Evolutionary conservation across 352 stramenopile genomes (phyloP).

Genomic region (Phytopythium chamaehyphon): DNA sequence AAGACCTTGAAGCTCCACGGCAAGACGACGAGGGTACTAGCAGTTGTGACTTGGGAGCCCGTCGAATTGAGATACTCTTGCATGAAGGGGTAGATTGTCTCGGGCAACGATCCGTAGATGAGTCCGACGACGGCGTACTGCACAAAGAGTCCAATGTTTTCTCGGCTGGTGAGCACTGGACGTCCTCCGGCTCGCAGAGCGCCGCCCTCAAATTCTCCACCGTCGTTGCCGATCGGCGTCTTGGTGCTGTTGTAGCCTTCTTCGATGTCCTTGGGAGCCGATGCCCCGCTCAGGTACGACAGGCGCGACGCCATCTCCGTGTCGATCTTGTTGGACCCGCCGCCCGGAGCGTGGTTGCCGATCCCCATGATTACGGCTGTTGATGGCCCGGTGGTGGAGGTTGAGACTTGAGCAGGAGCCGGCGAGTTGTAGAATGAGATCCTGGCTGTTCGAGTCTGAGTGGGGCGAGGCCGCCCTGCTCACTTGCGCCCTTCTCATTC

Average conservation of each 20-base stretch:
- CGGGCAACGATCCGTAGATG: slow-evolving; percentile 38
- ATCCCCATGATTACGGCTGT: slow-evolving; percentile 10
- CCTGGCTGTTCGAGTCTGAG: slow-evolving; percentile 1
- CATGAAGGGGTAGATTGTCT: slow-evolving; percentile 51
- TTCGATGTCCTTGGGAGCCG: slow-evolving; percentile 20
- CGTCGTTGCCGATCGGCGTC: slow-evolving; percentile 13
- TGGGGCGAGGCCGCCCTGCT: too few relatives aligned
- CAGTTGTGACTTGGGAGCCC: slow-evolving; percentile 22
- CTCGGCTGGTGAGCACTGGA: slow-evolving; percentile 23
- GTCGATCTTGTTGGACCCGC: slow-evolving; percentile 15
- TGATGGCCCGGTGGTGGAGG: background rate
- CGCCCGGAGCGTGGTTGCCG: slow-evolving; percentile 1
- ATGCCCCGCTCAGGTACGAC: slow-evolving; percentile 27
- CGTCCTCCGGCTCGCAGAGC: slow-evolving; percentile 36
- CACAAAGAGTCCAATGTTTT: slow-evolving; percentile 35
- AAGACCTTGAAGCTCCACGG: slow-evolving; percentile 69
- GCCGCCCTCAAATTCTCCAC: slow-evolving; percentile 23
- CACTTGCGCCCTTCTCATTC: too few relatives aligned
- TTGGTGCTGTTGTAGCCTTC: slow-evolving; percentile 23
- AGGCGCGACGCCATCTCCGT: slow-evolving; percentile 15
- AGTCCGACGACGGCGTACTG: slow-evolving; percentile 55
- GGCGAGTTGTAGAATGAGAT: slow-evolving; percentile 17
- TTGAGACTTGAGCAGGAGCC: slow-evolving; percentile 13
- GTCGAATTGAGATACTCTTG: slow-evolving; percentile 42
- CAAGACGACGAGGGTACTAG: slow-evolving; percentile 25